Percentiles rank a stretch among this genome's conserved stretches.
These are phyloP conservation scores for Linum lewisii DNA, from an alignment of 345 rosid species.

Conservation along the genomic window DNA sequence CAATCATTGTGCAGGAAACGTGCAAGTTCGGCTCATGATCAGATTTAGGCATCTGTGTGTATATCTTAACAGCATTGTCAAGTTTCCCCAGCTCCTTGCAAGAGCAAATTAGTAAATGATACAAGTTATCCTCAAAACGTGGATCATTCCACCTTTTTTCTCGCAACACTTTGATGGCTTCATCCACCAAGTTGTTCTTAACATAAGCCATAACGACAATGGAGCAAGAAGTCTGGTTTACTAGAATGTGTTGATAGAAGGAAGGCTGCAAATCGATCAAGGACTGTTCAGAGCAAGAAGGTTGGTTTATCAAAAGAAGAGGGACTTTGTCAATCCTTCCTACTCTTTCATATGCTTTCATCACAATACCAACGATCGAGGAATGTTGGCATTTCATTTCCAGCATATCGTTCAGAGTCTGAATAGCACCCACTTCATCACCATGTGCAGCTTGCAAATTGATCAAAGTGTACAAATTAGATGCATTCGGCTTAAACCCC, in stretches of 20 bases:
- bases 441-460: slow-evolving; percentile 65
- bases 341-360: slow-evolving; percentile 67
- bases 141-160: slow-evolving; percentile 67
- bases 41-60: slow-evolving; percentile 33
- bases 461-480: slow-evolving; percentile 71
- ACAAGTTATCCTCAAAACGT: slow-evolving; percentile 65
- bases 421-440: slow-evolving; percentile 51
- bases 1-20: slow-evolving; percentile 71
- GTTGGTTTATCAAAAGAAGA: slow-evolving; percentile 17
- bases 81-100: slow-evolving; percentile 68
- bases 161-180: slow-evolving; percentile 50
- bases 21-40: slow-evolving; percentile 52
- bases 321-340: slow-evolving; percentile 58
- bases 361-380: slow-evolving; percentile 52
- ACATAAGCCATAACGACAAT: slow-evolving; percentile 74
- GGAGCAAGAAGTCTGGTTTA: slow-evolving; percentile 72
- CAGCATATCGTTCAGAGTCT: slow-evolving; percentile 62
- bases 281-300: too few relatives aligned
- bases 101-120: slow-evolving; percentile 75
- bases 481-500: slow-evolving; percentile 69
- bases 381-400: slow-evolving; percentile 57
- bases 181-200: slow-evolving; percentile 56
- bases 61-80: slow-evolving; percentile 54
- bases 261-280: slow-evolving; percentile 31
- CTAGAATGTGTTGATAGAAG: slow-evolving; percentile 49